Base-by-base conservation (phyloP, 495 filamentous ascomycete genomes). In the Annulohypoxylon maeteangense region DNA sequence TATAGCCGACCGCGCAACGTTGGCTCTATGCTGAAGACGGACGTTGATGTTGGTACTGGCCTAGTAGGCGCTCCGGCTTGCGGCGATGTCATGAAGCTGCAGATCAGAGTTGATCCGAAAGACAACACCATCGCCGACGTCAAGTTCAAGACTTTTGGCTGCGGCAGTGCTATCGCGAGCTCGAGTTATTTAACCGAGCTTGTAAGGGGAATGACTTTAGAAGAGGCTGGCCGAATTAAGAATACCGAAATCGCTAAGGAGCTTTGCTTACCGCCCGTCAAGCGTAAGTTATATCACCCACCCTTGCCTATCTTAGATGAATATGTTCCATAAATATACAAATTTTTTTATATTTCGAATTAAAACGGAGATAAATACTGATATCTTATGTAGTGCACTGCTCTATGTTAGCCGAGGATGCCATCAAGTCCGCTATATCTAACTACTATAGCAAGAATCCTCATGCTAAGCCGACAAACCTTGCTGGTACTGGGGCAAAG, bases 191-290 rank as follows among this genome's bases (percentile, higher is more conserved):
- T 98, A 71, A 98, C 95, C 12, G 94, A 97, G 80, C 85, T 98
- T 51, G 92, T 98, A 55, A 87, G 92, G 57, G 95, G 95, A 11
- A 98, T 97, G 95, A 95, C 91, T n/a, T 83, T 99, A 63, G 94
- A 98, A 51, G 90, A 98, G 78, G 95, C 95, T 18, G 89, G 89
- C 12, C 91, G 91, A 83, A 90, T 99, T 25, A 90, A 90, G 82
- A 99, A 99, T 78, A 97, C 94, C 1, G 93, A 98, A 81, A 98
- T 99, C 79, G 93, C 96, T 20, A 94, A 95, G 85, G 96, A 99
- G 81, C 84, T 99, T 50, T 97, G 95, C 76, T 81, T 95, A 72
- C 95, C 95, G 12, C 95, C 95, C 42, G 95, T 99, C 53, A 99
- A 99, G 82, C 80, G 92, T 94, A 82, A 81, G 90, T 60, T 47